Evolutionary conservation across 2,329 filamentous ascomycete species (phyloP).

Genomic region (Beauveria medogensis): DNA sequence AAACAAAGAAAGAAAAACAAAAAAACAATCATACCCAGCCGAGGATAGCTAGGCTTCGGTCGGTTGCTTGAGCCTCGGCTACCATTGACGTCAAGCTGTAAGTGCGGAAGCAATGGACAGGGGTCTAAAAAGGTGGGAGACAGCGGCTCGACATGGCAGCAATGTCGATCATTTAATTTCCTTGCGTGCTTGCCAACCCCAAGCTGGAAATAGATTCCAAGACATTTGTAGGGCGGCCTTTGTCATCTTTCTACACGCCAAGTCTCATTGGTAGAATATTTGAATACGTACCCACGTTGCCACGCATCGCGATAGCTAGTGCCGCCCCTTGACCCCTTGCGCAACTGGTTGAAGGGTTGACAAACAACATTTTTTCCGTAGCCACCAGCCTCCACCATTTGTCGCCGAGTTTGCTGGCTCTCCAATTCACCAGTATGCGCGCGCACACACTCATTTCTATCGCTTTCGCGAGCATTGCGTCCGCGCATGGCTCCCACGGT

Average conservation of each 20-base stretch:
- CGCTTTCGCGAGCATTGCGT: constrained; percentile 32
- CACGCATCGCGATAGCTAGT: not conserved
- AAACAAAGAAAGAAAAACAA: too few species aligned
- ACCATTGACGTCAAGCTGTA: too few species aligned
- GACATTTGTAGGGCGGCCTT: not conserved
- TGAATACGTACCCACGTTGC: not conserved
- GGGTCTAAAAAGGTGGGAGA: not conserved
- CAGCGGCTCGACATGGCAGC: not conserved
- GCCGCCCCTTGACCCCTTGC: not conserved
- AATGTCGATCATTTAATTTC: not conserved
- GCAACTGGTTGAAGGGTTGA: not conserved
- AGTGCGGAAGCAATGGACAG: too few species aligned
- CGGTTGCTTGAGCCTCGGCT: too few species aligned
- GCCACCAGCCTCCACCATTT: not conserved
- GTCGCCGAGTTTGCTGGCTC: not conserved
- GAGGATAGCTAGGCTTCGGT: too few species aligned
- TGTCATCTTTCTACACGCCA: not conserved
- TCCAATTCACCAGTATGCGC: constrained; percentile 19
- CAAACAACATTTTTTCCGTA: not conserved
- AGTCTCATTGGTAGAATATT: not conserved
- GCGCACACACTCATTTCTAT: constrained; percentile 25
- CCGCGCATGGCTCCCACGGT: constrained; percentile 46
- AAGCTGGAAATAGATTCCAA: too few species aligned
- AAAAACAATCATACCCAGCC: too few species aligned
- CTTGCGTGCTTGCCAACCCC: not conserved